Percentiles rank a stretch among this genome's conserved stretches.
phyloP scores from a whole-genome alignment of 305 asterid genomes.

The Fraxinus xanthoxyloides region DNA sequence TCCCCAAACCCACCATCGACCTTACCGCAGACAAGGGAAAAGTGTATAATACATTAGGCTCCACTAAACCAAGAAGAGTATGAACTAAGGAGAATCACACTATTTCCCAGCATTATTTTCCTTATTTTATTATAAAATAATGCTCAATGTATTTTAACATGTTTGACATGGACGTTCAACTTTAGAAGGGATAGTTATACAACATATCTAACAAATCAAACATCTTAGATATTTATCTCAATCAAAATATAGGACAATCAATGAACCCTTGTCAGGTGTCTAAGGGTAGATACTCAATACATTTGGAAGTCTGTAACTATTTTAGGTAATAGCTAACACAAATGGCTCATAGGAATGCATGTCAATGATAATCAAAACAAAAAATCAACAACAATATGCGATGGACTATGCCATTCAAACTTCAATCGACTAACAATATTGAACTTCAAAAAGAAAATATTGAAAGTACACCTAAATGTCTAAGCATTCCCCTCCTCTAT shows the following conservation, averaged over 20 bases:
- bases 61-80: background rate
- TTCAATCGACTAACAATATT: background rate
- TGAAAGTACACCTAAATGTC: background rate
- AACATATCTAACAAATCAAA: conserved; percentile 9
- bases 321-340: background rate
- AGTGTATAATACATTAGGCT: background rate
- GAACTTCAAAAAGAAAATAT: background rate
- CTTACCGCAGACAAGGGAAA: background rate
- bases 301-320: background rate
- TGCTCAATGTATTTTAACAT: conserved; percentile 9
- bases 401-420: background rate
- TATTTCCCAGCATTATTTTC: background rate
- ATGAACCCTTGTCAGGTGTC: conserved; percentile 1
- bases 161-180: conserved; percentile 12
- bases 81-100: background rate
- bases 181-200: conserved; percentile 1
- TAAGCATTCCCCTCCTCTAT: conserved; percentile 6
- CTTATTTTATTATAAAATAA: background rate
- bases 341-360: background rate
- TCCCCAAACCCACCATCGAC: background rate
- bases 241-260: background rate
- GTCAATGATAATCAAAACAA: background rate
- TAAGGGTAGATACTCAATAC: background rate
- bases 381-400: background rate
- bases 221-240: conserved; percentile 8